Conservation (phyloP, 495 filamentous ascomycete species). For the Penicillium parvum region DNA sequence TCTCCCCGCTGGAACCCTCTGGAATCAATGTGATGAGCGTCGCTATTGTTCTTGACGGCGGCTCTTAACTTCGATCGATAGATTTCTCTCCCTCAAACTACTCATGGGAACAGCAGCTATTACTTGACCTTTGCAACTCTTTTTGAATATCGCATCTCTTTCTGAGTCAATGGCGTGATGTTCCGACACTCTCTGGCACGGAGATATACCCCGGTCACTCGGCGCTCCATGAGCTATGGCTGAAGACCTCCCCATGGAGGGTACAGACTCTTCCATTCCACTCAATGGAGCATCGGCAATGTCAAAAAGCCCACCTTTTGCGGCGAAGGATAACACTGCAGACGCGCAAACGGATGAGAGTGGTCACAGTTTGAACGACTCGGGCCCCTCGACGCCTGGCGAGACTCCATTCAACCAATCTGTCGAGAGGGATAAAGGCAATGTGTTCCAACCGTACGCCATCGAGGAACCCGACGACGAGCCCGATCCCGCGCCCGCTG, state of each 20-base stretch:
- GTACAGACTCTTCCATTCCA: not conserved
- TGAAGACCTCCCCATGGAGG: conserved; percentile 1
- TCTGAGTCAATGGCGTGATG: too few relatives aligned
- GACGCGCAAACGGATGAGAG: conserved; percentile 7
- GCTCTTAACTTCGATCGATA: not conserved
- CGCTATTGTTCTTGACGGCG: not conserved
- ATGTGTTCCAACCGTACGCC: conserved; percentile 37
- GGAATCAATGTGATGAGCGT: conserved; percentile 16
- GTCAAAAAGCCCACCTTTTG: not conserved
- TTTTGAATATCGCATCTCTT: too few relatives aligned
- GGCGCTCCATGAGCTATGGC: not conserved
- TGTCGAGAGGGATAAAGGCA: conserved; percentile 1
- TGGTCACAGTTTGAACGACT: conserved; percentile 14
- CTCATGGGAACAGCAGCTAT: too few relatives aligned
- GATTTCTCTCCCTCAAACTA: not conserved
- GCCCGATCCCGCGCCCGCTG: not conserved
- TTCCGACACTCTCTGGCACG: not conserved
- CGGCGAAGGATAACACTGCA: not conserved
- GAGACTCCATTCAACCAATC: too few relatives aligned
- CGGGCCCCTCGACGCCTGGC: conserved; percentile 17
- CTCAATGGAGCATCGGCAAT: not conserved
- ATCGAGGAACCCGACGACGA: conserved; percentile 45
- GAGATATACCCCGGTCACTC: not conserved
- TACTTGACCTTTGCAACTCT: too few relatives aligned
- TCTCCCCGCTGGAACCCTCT: conserved; percentile 26